Evolutionary conservation across 176 grass and related monocot genomes (phyloP), one percentile per base, ranked within the genome.

Genomic region (Rhynchospora tenuis): DNA sequence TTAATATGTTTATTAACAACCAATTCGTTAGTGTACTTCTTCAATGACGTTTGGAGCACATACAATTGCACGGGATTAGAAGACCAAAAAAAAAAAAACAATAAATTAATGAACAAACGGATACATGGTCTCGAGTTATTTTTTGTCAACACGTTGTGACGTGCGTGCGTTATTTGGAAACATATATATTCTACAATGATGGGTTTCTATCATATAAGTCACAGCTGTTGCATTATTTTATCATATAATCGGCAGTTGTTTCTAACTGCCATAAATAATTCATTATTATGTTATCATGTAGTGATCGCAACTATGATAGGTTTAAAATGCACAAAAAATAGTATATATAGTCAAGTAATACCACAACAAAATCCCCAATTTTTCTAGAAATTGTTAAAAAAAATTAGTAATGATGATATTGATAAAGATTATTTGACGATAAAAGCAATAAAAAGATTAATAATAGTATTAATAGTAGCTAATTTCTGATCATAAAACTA

Each of bases 91-190:
- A 7, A 14, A 73, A 13, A 17, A 8, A 17, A 33, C 3, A 26
- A 12, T 42, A 14, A 9, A 73, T 38, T 38, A 38, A 51, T 51
- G 11, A 54, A 16, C 5, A 28, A 54, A 76, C 13, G 47, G 14
- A 76, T 55, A 76, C 47, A 76, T 55, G 73, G 15, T 55, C 55
- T 76, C 73, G 29, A 55, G 73, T 76, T 16, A 55, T 54, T 55
- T 76, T 14, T 76, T 55, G 23, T 52, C 72, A 55, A 55, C 47
- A 75, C 23, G 11, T 12, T 75, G 28, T 17, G 50, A 76, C 73
- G 73, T 76, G 73, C 73, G 73, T 55, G 73, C 73, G 47, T 76
- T 76, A 76, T 55, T 28, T 75, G 10, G 27, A 51, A 28, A 27
- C 47, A 75, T 75, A 38, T 38, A 4, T 38, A 38, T 38, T 38